Evolutionary conservation across 805 yeast genomes (phyloP), one percentile per base, ranked within the genome.

Genomic region (Ogataea parapolymorpha): DNA sequence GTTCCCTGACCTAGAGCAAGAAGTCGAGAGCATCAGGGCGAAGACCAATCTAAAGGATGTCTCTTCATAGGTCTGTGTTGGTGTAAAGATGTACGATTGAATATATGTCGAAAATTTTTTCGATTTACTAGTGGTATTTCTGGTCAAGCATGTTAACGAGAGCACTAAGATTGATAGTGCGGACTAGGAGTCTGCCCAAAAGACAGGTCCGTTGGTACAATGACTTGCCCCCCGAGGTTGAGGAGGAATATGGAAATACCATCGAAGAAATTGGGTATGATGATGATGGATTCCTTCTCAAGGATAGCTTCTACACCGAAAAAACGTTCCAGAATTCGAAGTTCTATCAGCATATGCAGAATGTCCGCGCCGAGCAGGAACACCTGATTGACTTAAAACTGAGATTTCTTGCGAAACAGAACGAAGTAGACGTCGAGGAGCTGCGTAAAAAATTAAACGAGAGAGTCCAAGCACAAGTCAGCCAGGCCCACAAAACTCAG

Each of bases 1-100:
- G 53, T 91, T 87, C 54, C 96, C 97, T 1, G 89, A 84, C 39
- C 60, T 91, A 48, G 67, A 69, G 8, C 69, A 58, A 0, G 72
- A 71, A 2, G 84, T 90, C 5, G 75, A 78, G 9, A 72, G 72
- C 38, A 81, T 85, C 16, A 67, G 72, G 27, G 20, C 12, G 13
- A 41, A 49, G 16, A 51, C 51, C 26, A 18, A 17, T 10, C 25
- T 26, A 6, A 15, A 23, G 22, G 22, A 16, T 15, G 14, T 7
- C 24, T n/a, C 26, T n/a, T 15, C 8, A 10, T 10, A 20, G 14
- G 3, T 20, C 3, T 8, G 22, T 20, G 22, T 9, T 25, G 35
- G 36, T 40, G 41, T 37, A 37, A 14, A 37, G 48, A 20, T 32
- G 47, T 44, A 26, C 29, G 6, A 8, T 39, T 20, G 15, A 23